Base-by-base conservation (phyloP, 805 yeast genomes). In the Zygosaccharomyces bisporus region DNA sequence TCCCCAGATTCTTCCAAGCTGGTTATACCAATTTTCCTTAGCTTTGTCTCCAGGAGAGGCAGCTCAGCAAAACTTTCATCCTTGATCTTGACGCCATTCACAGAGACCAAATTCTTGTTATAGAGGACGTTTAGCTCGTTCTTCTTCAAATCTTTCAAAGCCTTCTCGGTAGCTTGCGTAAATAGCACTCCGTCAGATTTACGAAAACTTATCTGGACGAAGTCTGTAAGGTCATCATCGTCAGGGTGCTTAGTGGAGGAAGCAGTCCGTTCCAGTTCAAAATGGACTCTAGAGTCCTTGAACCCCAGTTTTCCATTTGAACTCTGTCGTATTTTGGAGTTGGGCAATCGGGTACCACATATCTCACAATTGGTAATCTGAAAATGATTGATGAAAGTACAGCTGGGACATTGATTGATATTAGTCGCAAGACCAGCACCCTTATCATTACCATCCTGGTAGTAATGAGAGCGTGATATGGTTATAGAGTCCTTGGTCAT, bases 341-440 rank as follows among this genome's bases (percentile, higher is more conserved):
- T 45, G 3, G 67, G 64, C 19, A 82, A 60, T 16, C 70, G 69
- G 0, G 82, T 70, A 0, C 96, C 96, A 67, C 98, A 91, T 58
- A 93, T 75, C 63, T 91, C 99, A 64, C 99, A 91, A 50, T 71
- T 73, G 29, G 72, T 64, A 71, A 91, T 70, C 2, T 86, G 78
- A 0, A 89, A 85, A 61, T 90, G 96, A 60, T 91, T 93, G 9
- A 79, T 67, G 56, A 89, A 91, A 0, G 98, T 86, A 54, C 95
- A 86, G 9, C 69, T 60, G 3, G 79, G 72, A 46, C 86, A 80
- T 10, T 51, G 48, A 29, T 63, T 63, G 19, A 42, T 34, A 18
- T 29, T 33, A 16, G 31, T 18, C 13, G 20, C 23, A 18, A 43
- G 18, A 35, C 20, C 14, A 8, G 8, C 9, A 14, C 14, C 8